Evolutionary conservation across 169 alveolate genomes (phyloP).

Genomic region (Plasmodium billcollinsi): DNA sequence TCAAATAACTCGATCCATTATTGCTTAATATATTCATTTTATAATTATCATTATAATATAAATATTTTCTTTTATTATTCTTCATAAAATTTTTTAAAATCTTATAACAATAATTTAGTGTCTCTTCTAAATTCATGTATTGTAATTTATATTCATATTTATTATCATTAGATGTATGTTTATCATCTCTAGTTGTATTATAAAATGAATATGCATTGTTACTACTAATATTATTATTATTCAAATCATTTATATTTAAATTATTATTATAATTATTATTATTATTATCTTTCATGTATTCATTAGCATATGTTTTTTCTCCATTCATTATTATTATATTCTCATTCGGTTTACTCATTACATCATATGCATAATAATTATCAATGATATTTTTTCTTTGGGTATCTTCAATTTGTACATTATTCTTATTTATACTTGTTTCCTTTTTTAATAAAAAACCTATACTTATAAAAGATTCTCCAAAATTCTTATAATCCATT

Average conservation of each 20-base stretch:
- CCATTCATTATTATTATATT: background rate
- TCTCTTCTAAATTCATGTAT: constrained; percentile 57
- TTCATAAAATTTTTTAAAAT: constrained; percentile 28
- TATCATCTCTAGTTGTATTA: background rate
- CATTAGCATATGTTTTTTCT: background rate
- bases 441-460: constrained; percentile 48
- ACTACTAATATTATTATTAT: background rate
- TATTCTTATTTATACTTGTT: constrained; percentile 13
- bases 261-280: background rate
- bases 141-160: constrained; percentile 14
- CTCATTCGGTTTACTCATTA: background rate
- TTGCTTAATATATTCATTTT: background rate
- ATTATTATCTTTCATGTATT: background rate
- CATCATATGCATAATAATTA: background rate
- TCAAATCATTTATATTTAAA: background rate
- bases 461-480: constrained; percentile 10
- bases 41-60: constrained; percentile 31
- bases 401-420: background rate
- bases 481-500: constrained; percentile 16
- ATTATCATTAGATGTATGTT: background rate
- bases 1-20: too few species aligned
- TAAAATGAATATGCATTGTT: background rate
- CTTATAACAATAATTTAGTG: constrained; percentile 69
- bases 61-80: constrained; percentile 21
- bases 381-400: constrained; percentile 1